phyloP scores from a whole-genome alignment of 176 grass and related monocot genomes.

The Avena atlantica region DNA sequence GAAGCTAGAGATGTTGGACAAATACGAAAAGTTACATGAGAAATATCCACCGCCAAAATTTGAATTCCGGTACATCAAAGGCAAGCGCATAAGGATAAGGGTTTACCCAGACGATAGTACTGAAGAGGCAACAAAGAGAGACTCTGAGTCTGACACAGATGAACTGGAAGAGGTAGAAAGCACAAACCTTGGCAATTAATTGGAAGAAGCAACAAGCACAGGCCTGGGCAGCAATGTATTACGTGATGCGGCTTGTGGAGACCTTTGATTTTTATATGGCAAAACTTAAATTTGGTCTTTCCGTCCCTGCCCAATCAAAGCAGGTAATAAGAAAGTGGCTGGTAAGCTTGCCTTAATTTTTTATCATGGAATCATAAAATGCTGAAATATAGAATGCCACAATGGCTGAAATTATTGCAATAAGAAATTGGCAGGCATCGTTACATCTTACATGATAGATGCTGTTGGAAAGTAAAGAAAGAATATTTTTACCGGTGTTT shows the following conservation, averaged over 20 bases:
- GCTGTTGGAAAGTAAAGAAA: neutral
- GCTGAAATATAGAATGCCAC: neutral
- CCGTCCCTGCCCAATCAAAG: constrained; percentile 23
- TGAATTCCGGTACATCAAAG: constrained; percentile 84
- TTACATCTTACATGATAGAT: neutral
- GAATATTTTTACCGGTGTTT: neutral
- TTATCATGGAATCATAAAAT: neutral
- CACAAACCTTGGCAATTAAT: constrained; percentile 15
- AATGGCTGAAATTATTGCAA: neutral
- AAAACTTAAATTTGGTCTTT: neutral
- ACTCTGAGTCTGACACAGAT: neutral
- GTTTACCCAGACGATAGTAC: constrained; percentile 52
- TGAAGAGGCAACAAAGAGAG: neutral
- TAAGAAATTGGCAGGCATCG: neutral
- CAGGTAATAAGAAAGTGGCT: constrained; percentile 12
- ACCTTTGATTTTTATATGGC: constrained; percentile 48
- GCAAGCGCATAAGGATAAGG: constrained; percentile 76
- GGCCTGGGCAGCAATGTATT: constrained; percentile 42
- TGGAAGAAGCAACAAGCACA: constrained; percentile 42
- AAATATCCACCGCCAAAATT: constrained; percentile 88
- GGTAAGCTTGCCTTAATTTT: constrained; percentile 13
- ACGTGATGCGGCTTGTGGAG: constrained; percentile 41
- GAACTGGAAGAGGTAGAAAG: constrained; percentile 36
- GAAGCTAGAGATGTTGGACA: constrained; percentile 90
- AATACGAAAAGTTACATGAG: constrained; percentile 78